A percentile compares a stretch with the other conserved stretches of the same genome.
Evolutionary conservation across 2,329 filamentous ascomycete species (phyloP).

Genomic region (Macroventuria anomochaeta): DNA sequence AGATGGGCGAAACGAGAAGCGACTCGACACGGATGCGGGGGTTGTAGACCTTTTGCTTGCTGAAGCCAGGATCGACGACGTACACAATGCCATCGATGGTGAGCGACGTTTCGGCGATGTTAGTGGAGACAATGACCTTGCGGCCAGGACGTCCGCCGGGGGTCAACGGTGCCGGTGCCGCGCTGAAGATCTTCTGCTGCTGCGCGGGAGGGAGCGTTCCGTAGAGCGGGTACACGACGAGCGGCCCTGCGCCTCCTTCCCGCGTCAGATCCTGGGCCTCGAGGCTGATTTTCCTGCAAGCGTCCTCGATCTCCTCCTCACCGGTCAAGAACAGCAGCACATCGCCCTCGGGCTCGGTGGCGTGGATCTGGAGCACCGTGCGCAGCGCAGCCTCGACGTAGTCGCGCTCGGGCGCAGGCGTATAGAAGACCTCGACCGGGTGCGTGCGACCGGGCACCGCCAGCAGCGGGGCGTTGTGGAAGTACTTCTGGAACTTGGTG

Average conservation of each 20-base stretch:
- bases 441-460: constrained; percentile 94
- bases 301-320: constrained; percentile 98
- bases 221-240: constrained; percentile 92
- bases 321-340: constrained; percentile 94
- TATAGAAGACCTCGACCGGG: constrained; percentile 98
- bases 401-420: constrained; percentile 91
- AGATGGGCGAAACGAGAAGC: constrained; percentile 95
- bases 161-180: constrained; percentile 75
- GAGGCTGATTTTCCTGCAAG: constrained; percentile 86
- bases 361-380: constrained; percentile 96
- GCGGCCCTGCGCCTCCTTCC: constrained; percentile 88
- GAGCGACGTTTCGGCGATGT: constrained; percentile 96
- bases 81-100: constrained; percentile 99
- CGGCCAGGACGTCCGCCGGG: constrained; percentile 85
- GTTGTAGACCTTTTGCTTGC: constrained; percentile 99
- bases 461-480: constrained; percentile 90
- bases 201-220: constrained; percentile 89
- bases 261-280: constrained; percentile 91
- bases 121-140: constrained; percentile 93
- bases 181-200: constrained; percentile 94
- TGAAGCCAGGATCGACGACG: constrained; percentile 98
- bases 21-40: constrained; percentile 96
- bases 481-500: constrained; percentile 97
- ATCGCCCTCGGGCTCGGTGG: constrained; percentile 89
- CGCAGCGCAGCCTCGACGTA: constrained; percentile 95